These are phyloP conservation scores for Hebeloma cylindrosporum DNA, from an alignment of 768 basidiomycete genomes.

Conservation along the genomic window DNA sequence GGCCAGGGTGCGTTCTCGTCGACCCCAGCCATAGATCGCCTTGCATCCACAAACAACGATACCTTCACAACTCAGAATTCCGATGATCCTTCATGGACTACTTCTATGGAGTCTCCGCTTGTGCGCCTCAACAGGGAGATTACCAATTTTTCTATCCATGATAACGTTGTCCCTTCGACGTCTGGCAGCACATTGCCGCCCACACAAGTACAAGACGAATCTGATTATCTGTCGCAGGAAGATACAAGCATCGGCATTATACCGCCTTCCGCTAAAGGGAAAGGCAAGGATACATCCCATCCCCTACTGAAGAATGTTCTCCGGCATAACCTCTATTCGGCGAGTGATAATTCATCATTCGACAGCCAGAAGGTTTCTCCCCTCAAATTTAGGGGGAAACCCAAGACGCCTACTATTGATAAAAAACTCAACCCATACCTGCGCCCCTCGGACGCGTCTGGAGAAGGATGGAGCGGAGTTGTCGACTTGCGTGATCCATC, in stretches of 20 bases:
- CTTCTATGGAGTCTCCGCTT: conserved; percentile 73
- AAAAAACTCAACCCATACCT: conserved; percentile 64
- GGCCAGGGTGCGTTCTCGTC: conserved; percentile 73
- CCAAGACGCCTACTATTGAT: conserved; percentile 55
- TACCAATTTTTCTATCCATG: conserved; percentile 45
- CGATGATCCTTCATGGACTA: conserved; percentile 67
- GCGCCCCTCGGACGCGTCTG: conserved; percentile 46
- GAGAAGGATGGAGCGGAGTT: conserved; percentile 70
- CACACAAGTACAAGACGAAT: conserved; percentile 8
- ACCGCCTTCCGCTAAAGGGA: conserved; percentile 42
- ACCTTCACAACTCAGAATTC: conserved; percentile 40
- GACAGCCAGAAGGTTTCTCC: conserved; percentile 43
- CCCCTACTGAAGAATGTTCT: conserved; percentile 51
- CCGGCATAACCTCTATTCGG: conserved; percentile 47
- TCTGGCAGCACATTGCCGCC: conserved; percentile 4
- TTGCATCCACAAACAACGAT: conserved; percentile 33
- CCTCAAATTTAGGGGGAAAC: conserved; percentile 49
- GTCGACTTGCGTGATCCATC: conserved; percentile 67
- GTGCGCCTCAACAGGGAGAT: conserved; percentile 65
- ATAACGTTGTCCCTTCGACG: conserved; percentile 15
- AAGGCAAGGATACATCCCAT: conserved; percentile 42
- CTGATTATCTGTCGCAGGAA: conserved; percentile 21
- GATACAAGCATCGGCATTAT: conserved; percentile 23
- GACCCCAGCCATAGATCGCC: conserved; percentile 64
- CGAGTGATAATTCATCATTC: conserved; percentile 38